Evolutionary conservation across 371 early-diverging fungal genomes (phyloP).

Genomic region (Rhizopus microsporus): DNA sequence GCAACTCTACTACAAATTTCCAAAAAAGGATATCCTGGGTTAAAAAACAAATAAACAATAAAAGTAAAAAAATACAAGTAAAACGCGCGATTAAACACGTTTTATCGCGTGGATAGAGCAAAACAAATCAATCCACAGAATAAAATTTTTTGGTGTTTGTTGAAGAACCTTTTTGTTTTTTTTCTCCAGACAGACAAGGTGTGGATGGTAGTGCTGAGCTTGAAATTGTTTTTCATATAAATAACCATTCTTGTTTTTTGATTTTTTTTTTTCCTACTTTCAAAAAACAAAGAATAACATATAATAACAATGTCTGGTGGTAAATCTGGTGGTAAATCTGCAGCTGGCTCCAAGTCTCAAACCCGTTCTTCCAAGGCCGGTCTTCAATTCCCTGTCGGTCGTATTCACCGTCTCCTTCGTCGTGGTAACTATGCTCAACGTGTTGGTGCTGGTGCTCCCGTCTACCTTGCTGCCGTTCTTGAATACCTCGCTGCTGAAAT

Average conservation of each 20-base stretch:
- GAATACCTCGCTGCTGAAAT: conserved; percentile 98
- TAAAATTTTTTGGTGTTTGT: background rate
- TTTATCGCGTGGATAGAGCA: conserved; percentile 1
- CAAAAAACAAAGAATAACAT: conserved; percentile 6
- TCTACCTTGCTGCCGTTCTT: conserved; percentile 94
- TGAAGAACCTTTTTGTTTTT: background rate
- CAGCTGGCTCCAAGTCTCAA: conserved; percentile 60
- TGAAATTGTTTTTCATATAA: background rate
- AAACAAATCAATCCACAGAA: background rate
- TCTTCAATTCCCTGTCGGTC: conserved; percentile 95
- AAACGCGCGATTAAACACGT: conserved; percentile 6
- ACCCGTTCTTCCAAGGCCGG: conserved; percentile 83
- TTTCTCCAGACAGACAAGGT: background rate
- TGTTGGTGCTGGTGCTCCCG: conserved; percentile 94
- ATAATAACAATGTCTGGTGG: conserved; percentile 47
- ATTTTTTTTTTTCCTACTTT: conserved; percentile 8
- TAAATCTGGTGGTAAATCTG: conserved; percentile 55
- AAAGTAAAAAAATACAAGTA: background rate
- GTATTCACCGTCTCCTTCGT: conserved; percentile 95
- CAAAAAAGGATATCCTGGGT: background rate
- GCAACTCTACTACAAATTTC: background rate
- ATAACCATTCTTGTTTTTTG: conserved; percentile 1
- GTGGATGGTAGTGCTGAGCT: background rate
- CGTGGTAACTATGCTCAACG: conserved; percentile 96
- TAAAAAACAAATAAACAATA: background rate